These are phyloP conservation scores for Eucalyptus marginata DNA, from an alignment of 345 rosid species.

Conservation along the genomic window DNA sequence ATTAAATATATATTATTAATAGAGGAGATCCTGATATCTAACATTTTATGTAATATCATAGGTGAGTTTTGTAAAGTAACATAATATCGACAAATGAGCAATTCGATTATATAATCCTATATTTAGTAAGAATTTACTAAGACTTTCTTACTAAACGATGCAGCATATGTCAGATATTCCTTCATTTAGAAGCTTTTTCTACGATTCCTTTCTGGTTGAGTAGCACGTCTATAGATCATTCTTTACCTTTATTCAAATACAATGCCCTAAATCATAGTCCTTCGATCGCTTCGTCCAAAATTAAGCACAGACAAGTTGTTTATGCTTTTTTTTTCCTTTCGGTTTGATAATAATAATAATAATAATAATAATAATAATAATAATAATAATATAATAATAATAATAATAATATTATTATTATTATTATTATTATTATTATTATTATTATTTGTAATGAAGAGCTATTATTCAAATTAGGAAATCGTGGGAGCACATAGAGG, in stretches of 20 bases:
- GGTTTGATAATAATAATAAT: background rate
- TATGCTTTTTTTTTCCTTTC: background rate
- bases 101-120: background rate
- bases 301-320: background rate
- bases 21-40: background rate
- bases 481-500: background rate
- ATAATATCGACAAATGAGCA: background rate
- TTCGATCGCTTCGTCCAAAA: background rate
- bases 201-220: background rate
- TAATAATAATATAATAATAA: too few species aligned
- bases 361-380: too few species aligned
- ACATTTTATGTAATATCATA: background rate
- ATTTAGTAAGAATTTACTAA: background rate
- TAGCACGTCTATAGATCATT: background rate
- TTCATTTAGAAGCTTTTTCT: background rate
- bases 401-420: too few species aligned
- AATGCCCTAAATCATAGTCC: background rate
- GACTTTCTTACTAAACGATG: background rate
- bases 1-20: background rate
- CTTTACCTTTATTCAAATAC: background rate
- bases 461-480: background rate
- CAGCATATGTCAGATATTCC: background rate
- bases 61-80: background rate
- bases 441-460: background rate
- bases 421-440: background rate